These are phyloP conservation scores for Alectoria sarmentosa DNA, from an alignment of 495 filamentous ascomycete genomes.

Conservation along the genomic window DNA sequence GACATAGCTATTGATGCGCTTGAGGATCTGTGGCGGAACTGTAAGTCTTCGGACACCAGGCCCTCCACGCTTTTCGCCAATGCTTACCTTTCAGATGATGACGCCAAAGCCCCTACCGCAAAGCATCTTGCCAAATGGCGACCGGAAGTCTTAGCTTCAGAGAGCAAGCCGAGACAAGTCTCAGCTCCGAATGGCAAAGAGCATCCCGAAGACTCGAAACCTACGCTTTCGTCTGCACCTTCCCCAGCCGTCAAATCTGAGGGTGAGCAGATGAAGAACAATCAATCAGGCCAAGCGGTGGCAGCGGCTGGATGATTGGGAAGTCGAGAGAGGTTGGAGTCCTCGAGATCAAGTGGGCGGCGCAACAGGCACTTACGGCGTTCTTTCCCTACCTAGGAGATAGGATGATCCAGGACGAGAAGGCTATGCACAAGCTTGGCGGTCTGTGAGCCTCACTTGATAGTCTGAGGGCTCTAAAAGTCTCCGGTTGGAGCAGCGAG, in stretches of 20 bases:
- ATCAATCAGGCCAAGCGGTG: constrained; percentile 15
- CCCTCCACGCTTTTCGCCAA: not conserved
- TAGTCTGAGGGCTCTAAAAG: not conserved
- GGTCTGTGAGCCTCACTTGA: not conserved
- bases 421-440: not conserved
- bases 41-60: constrained; percentile 39
- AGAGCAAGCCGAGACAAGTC: constrained; percentile 6
- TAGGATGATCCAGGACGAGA: not conserved
- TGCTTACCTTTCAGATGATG: constrained; percentile 35
- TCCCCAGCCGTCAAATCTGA: not conserved
- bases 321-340: not conserved
- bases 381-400: not conserved
- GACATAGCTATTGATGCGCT: constrained; percentile 75
- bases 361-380: not conserved
- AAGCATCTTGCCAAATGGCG: constrained; percentile 46
- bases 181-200: constrained; percentile 4
- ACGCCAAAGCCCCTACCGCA: constrained; percentile 36
- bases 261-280: constrained; percentile 17
- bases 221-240: constrained; percentile 7
- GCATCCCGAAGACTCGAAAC: constrained; percentile 7
- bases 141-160: constrained; percentile 36
- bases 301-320: constrained; percentile 21
- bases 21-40: constrained; percentile 78
- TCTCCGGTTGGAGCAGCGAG: not conserved
- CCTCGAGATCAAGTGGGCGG: not conserved